A percentile compares a stretch with the other conserved stretches of the same genome.
These are phyloP conservation scores for Cryptosporidium sp. DNA, from an alignment of 169 alveolate genomes.

Conservation along the genomic window DNA sequence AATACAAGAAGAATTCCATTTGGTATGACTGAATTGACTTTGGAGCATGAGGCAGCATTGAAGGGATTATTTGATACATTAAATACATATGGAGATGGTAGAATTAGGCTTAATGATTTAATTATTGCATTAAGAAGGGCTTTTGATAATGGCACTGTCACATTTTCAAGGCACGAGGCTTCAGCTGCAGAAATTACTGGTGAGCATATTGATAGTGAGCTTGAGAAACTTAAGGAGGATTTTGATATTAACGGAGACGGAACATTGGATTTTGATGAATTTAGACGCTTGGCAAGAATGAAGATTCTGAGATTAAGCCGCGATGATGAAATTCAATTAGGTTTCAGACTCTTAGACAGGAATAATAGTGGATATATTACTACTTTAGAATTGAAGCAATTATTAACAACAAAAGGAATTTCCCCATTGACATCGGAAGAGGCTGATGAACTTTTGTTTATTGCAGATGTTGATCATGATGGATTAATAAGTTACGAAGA, in stretches of 20 bases:
- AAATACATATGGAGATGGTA: slow-evolving; percentile 68
- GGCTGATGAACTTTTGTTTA: slow-evolving; percentile 65
- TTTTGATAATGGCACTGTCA: slow-evolving; percentile 71
- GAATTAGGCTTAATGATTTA: slow-evolving; percentile 45
- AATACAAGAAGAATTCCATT: slow-evolving; percentile 63
- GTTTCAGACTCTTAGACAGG: slow-evolving; percentile 62
- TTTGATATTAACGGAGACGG: slow-evolving; percentile 62
- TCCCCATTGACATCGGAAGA: slow-evolving; percentile 64
- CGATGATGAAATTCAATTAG: slow-evolving; percentile 66
- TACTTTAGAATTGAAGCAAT: slow-evolving; percentile 59
- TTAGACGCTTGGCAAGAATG: slow-evolving; percentile 70
- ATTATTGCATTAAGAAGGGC: slow-evolving; percentile 68
- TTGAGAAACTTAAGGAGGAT: slow-evolving; percentile 63
- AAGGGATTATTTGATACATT: slow-evolving; percentile 68
- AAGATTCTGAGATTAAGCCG: slow-evolving; percentile 65
- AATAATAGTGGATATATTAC: slow-evolving; percentile 71
- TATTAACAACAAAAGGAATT: slow-evolving; percentile 66
- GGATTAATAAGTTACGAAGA: slow-evolving; percentile 74
- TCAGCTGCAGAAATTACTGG: slow-evolving; percentile 74
- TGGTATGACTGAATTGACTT: slow-evolving; percentile 64
- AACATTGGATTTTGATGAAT: slow-evolving; percentile 66
- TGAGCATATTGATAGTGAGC: slow-evolving; percentile 68
- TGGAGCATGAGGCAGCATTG: slow-evolving; percentile 67
- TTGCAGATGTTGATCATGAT: slow-evolving; percentile 70
- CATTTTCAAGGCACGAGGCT: slow-evolving; percentile 72